Evolutionary conservation across 2,329 filamentous ascomycete genomes (phyloP), one percentile per base, ranked within the genome.

Genomic region (Colletotrichum cuscutae): DNA sequence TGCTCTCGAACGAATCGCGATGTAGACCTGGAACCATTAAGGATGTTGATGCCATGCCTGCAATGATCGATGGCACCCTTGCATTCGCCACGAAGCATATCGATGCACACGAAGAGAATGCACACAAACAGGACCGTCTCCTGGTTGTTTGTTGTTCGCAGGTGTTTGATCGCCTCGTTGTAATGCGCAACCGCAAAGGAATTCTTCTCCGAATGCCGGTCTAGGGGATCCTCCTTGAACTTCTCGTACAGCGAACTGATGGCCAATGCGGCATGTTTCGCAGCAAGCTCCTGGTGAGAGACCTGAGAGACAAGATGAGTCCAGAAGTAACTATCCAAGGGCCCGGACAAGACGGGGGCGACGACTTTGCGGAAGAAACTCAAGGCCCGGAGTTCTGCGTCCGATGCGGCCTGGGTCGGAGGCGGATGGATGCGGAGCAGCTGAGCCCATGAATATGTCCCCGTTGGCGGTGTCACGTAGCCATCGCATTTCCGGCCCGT

Each of bases 91-190:
- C 81, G 80, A 1, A 86, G 76, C 68, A 84, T 81, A 73, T 86
- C 84, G 65, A 86, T 82, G 72, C 84, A 86, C 46, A 84, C 79
- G 69, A 86, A 86, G 19, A 86, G 76, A 2, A 85, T 72, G 68
- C 84, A 86, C 0, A 83, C 80, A 0, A 85, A 70, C 3, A 86
- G 75, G 3, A 85, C 80, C 0, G 81, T 76, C 37, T 83, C 80
- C 19, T 82, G 77, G 28, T 81, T 56, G 76, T 66, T 57, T 2
- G 78, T 77, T 1, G 77, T 71, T 11, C 80, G 77, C 0, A 85
- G 75, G 19, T 79, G 75, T 37, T 77, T 76, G 28, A 86, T 83
- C 1, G 84, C 84, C 0, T 78, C 75, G 69, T 85, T 86, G 71
- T 86, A 86, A 66, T 85, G 83, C 8, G 68, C 68, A 0, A 86